These are phyloP conservation scores for Russula sp. DNA, from an alignment of 768 basidiomycete genomes.

Conservation along the genomic window DNA sequence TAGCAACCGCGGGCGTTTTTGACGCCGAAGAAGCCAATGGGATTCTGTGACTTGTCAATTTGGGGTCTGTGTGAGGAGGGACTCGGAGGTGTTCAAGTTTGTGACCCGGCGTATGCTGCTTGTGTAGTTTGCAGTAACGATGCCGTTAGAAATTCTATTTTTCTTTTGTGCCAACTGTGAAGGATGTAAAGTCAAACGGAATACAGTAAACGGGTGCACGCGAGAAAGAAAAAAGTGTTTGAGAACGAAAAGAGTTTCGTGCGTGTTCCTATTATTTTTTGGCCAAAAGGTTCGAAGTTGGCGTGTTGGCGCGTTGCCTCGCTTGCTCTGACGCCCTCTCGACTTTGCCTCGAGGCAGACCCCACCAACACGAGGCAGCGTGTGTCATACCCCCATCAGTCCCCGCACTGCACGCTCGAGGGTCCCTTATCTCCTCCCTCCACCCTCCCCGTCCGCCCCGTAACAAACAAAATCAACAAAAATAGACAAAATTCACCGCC, in stretches of 20 bases:
- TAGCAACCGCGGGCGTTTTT: background rate
- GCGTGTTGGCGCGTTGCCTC: conserved; percentile 4
- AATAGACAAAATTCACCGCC: conserved; percentile 9
- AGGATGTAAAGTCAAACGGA: background rate
- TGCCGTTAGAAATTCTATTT: too few species aligned
- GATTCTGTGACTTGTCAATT: background rate
- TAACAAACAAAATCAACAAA: conserved; percentile 3
- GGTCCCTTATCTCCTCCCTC: conserved; percentile 21
- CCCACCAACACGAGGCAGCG: conserved; percentile 24
- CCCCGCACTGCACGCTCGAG: background rate
- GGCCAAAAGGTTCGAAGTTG: background rate
- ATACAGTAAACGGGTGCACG: background rate
- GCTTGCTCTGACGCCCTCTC: background rate
- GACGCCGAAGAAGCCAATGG: background rate
- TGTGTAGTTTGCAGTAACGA: too few species aligned
- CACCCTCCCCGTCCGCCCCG: background rate
- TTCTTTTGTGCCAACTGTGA: background rate
- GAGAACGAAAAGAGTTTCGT: conserved; percentile 3
- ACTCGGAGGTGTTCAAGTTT: background rate
- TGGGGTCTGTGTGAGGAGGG: too few species aligned
- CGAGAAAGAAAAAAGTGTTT: background rate
- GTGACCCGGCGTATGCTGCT: too few species aligned
- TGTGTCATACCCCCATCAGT: background rate
- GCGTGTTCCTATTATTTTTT: background rate
- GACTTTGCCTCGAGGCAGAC: conserved; percentile 11